Percentiles rank a stretch among this genome's conserved stretches.
phyloP scores from a whole-genome alignment of 441 rosid genomes.

The Croton setiger region DNA sequence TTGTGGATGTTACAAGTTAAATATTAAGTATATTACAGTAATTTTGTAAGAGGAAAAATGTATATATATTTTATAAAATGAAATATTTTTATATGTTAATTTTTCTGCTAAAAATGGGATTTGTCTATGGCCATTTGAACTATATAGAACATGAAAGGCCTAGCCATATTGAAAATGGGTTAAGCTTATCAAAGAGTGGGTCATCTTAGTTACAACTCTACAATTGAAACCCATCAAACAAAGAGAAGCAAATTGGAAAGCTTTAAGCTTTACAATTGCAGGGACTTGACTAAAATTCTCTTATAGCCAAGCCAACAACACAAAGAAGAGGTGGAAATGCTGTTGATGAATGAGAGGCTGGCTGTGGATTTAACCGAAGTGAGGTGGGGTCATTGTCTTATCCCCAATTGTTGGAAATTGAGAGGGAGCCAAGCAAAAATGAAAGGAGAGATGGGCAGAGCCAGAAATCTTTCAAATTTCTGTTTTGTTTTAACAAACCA shows the following conservation, averaged over 20 bases:
- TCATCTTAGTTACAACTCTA: neutral
- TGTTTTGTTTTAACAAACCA: conserved; percentile 16
- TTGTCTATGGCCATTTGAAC: too few relatives aligned
- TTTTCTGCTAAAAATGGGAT: too few relatives aligned
- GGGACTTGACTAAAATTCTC: neutral
- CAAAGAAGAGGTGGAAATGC: conserved; percentile 9
- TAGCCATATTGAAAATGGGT: neutral
- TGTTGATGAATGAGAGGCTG: conserved; percentile 37
- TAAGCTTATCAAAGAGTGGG: neutral
- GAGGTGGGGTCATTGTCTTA: conserved; percentile 48
- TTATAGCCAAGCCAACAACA: neutral
- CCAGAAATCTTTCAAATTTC: conserved; percentile 28
- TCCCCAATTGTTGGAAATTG: conserved; percentile 30
- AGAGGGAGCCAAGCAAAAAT: conserved; percentile 30
- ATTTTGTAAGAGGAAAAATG: too few relatives aligned
- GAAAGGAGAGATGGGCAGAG: conserved; percentile 11
- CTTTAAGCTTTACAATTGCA: neutral
- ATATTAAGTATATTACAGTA: too few relatives aligned
- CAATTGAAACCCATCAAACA: too few relatives aligned
- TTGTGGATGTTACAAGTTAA: too few relatives aligned
- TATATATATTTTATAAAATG: too few relatives aligned
- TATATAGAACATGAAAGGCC: neutral
- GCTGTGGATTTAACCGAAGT: conserved; percentile 41
- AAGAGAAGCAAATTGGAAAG: too few relatives aligned
- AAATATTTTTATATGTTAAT: too few relatives aligned